Evolutionary conservation across 345 rosid genomes (phyloP).

Genomic region (Syzygium aqueum): DNA sequence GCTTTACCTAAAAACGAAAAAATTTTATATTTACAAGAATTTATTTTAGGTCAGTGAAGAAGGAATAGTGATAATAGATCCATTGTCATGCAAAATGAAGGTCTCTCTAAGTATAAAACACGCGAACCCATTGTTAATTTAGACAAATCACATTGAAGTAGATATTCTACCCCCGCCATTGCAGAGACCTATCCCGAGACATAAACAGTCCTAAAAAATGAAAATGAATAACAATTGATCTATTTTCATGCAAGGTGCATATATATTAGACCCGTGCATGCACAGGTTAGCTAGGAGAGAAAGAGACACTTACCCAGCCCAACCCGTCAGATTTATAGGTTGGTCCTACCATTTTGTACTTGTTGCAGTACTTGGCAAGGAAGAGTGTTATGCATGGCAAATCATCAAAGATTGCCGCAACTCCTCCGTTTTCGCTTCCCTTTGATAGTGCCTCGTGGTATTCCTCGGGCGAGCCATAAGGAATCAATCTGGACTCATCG

Average conservation of each 20-base stretch:
- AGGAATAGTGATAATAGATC: no score
- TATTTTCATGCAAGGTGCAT: background rate
- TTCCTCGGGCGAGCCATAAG: constrained; percentile 11
- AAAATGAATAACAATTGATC: background rate
- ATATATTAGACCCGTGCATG: background rate
- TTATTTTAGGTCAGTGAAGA: no score
- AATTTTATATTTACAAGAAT: no score
- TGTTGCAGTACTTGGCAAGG: background rate
- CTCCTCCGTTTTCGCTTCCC: constrained; percentile 26
- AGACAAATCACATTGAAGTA: background rate
- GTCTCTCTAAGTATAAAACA: background rate
- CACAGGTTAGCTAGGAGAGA: background rate
- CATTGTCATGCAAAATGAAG: background rate
- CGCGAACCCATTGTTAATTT: no score
- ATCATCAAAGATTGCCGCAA: constrained; percentile 10
- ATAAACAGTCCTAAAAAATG: background rate
- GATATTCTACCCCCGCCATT: background rate
- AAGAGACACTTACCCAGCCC: background rate
- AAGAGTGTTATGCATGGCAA: background rate
- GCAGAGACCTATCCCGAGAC: background rate
- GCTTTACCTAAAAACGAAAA: background rate
- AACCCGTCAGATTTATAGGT: background rate
- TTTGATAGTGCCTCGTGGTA: constrained; percentile 16
- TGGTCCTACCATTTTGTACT: background rate
- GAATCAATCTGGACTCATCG: constrained; percentile 1